Evolutionary conservation across 345 rosid genomes (phyloP), one percentile per base, ranked within the genome.

Genomic region (Corchorus olitorius): DNA sequence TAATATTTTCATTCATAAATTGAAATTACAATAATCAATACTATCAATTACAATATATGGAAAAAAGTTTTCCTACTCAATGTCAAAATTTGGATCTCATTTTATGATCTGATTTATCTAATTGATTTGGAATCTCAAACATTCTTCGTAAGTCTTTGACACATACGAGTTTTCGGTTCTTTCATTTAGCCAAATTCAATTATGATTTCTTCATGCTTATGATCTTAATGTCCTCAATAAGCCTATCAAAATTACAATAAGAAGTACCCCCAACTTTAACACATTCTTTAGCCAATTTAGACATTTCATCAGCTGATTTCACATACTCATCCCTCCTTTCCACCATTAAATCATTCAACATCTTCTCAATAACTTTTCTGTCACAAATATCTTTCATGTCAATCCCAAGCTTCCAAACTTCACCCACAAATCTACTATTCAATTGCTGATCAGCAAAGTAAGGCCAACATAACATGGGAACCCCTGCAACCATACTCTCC

Each of bases 391-490:
- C 94, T 81, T 94, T 92, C 89, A 90, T 86, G 72, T 92, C 93
- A 52, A 89, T 56, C 19, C 98, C 94, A 0, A 86, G 8, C 60
- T 76, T 86, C 94, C 97, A 94, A 0, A 82, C 88, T 27, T 87
- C 88, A 22, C 89, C 71, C 22, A 84, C 84, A 53, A 81, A 82
- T 78, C 97, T 81, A 9, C 94, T 86, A 53, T 91, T 94, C 59
- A 87, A 41, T 34, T 77, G 81, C 72, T 92, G 97, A 20, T 92
- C 97, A 54, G 84, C 88, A 16, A 81, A 80, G 49, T 65, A 83
- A 16, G 97, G 94, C 90, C 90, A 91, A 27, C 97, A 88, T 34
- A 92, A 78, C 97, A 92, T 91, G 0, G 97, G 97, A 63, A 89
- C 89, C 0, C 94, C 91, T 0, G 84, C 86, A 0, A 77, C 81